Evolutionary conservation across 169 alveolate species (phyloP), one percentile per base, ranked within the genome.

Genomic region (Amoebophrya sp.): DNA sequence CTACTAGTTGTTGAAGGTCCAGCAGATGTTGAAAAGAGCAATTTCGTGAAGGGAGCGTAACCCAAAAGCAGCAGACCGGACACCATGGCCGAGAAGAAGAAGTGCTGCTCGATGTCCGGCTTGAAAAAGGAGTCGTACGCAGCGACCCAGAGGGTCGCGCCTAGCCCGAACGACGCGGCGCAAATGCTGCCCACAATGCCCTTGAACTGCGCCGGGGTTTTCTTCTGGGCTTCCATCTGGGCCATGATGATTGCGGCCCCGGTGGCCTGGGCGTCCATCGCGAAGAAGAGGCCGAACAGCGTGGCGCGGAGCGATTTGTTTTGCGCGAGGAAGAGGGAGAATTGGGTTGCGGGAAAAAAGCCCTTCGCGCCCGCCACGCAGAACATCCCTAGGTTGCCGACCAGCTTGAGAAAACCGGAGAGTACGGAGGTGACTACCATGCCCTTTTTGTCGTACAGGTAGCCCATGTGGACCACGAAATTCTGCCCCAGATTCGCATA

Each of bases 181-280:
- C 83, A 66, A 25, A 66, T 66, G 83, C 38, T 25, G 83, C 83
- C 83, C 10, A 66, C 83, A 2, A 66, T 25, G 1, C 83, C 83
- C 83, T 66, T 66, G 32, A 66, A 66, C 38, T n/a, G 7, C 83
- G 29, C 32, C 18, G 83, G 83, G 2, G 83, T 66, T n/a, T 25
- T 18, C 83, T 66, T 66, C 32, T 66, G 83, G 2, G 83, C 83
- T 66, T 66, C 38, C 83, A 66, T 66, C 29, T 66, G 29, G 35
- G 83, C 83, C 83, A 66, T 66, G 83, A 66, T 66, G 83, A 66
- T 66, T 3, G 83, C 83, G 1, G 83, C 83, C 18, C 83, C 83
- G 35, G 83, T 66, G 32, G 83, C 83, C 18, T 66, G 83, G 35
- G 83, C 83, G 35, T 66, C 83, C 83, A 66, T 25, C 29, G 35